Conservation (phyloP, 2,329 filamentous ascomycete genomes). For the Colletotrichum zoysiae region DNA sequence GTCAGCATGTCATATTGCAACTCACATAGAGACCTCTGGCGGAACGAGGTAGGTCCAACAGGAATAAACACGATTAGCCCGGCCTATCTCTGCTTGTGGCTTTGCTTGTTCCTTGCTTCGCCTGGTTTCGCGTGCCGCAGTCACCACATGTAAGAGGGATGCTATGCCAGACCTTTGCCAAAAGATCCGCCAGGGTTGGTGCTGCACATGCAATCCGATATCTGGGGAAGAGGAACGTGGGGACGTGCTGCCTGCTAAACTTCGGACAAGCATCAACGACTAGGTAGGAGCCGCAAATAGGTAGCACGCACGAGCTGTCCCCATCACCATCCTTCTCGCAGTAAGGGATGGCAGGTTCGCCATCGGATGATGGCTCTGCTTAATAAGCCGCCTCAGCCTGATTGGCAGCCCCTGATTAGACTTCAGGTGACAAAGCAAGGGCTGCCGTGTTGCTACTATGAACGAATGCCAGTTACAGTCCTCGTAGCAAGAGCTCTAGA, state of each 20-base stretch:
- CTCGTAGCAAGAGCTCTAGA: background rate
- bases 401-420: background rate
- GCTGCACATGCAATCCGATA: background rate
- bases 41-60: background rate
- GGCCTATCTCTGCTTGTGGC: background rate
- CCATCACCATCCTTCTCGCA: background rate
- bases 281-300: background rate
- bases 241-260: background rate
- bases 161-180: background rate
- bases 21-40: background rate
- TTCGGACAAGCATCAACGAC: background rate
- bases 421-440: slow-evolving; percentile 37
- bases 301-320: background rate
- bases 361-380: background rate
- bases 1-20: background rate
- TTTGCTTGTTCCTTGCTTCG: background rate
- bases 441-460: slow-evolving; percentile 1
- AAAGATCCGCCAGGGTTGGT: background rate
- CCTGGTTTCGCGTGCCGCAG: background rate
- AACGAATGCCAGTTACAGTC: slow-evolving; percentile 7
- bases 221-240: background rate
- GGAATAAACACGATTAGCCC: background rate
- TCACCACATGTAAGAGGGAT: background rate
- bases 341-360: background rate
- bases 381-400: background rate